Conservation (phyloP, 306 rosid genomes). For the Arachis hypogaea region DNA sequence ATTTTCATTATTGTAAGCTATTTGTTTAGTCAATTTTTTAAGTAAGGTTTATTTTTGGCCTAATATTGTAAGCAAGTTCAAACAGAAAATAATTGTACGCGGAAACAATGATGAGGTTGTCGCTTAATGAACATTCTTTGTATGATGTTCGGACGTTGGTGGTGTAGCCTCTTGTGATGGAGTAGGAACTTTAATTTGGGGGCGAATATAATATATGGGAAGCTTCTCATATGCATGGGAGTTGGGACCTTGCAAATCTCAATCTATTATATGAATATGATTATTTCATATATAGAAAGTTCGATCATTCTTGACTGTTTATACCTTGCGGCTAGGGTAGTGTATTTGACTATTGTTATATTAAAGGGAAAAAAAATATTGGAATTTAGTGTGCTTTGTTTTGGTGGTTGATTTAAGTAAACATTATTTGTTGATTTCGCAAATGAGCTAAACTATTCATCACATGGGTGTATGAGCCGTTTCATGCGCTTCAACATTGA, state of each 20-base stretch:
- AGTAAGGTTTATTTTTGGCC: too few species aligned
- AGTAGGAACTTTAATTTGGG: background rate
- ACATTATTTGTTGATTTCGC: background rate
- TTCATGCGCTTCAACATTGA: constrained; percentile 9
- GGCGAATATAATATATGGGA: background rate
- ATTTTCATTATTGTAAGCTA: too few species aligned
- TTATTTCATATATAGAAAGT: background rate
- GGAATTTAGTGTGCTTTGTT: background rate
- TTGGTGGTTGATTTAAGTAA: background rate
- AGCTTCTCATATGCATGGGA: constrained; percentile 5
- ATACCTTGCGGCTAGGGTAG: background rate
- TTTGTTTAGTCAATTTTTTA: too few species aligned
- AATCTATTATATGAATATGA: background rate
- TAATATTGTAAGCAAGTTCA: background rate
- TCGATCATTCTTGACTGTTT: constrained; percentile 14
- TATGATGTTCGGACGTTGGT: constrained; percentile 21
- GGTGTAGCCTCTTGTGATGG: background rate
- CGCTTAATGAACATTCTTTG: constrained; percentile 44
- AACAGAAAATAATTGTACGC: constrained; percentile 42
- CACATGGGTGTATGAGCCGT: constrained; percentile 22
- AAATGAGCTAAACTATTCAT: background rate
- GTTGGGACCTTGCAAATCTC: background rate
- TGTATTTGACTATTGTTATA: background rate
- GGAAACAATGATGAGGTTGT: constrained; percentile 41
- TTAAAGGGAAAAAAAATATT: background rate